Evolutionary conservation across 805 yeast species (phyloP).

Genomic region (Pichia nanzhaoensis): DNA sequence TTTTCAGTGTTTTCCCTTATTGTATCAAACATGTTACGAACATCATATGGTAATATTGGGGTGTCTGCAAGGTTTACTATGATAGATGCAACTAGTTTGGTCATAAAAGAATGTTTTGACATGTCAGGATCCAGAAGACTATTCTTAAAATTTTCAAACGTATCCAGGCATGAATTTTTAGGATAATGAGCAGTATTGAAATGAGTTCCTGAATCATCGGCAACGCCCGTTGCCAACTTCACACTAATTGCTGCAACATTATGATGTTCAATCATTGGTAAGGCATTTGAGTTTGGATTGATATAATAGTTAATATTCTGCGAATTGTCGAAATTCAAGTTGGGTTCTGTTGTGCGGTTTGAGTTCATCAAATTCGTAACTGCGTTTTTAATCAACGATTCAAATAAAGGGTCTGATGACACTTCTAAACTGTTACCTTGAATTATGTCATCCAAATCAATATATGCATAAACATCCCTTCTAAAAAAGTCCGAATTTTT

Average conservation of each 20-base stretch:
- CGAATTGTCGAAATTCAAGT: constrained; percentile 31
- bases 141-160: constrained; percentile 46
- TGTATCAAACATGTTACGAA: constrained; percentile 39
- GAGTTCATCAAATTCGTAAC: constrained; percentile 29
- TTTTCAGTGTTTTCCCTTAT: constrained; percentile 41
- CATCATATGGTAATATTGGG: constrained; percentile 69
- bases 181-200: constrained; percentile 35
- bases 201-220: constrained; percentile 9
- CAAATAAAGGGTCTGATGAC: constrained; percentile 52
- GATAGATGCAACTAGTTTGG: constrained; percentile 47
- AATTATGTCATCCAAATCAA: constrained; percentile 67
- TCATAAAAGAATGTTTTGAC: constrained; percentile 48
- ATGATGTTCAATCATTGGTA: constrained; percentile 55
- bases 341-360: constrained; percentile 37
- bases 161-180: constrained; percentile 54
- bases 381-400: constrained; percentile 38
- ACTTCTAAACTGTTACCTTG: constrained; percentile 47
- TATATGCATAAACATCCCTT: constrained; percentile 58
- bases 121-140: constrained; percentile 48
- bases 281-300: constrained; percentile 4
- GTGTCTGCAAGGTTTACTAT: constrained; percentile 59
- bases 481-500: constrained; percentile 44
- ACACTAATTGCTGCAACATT: constrained; percentile 70
- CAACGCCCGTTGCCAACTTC: constrained; percentile 32
- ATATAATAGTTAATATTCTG: neutral